phyloP scores from a whole-genome alignment of 2,329 filamentous ascomycete species.

The Colletotrichum coccodes region DNA sequence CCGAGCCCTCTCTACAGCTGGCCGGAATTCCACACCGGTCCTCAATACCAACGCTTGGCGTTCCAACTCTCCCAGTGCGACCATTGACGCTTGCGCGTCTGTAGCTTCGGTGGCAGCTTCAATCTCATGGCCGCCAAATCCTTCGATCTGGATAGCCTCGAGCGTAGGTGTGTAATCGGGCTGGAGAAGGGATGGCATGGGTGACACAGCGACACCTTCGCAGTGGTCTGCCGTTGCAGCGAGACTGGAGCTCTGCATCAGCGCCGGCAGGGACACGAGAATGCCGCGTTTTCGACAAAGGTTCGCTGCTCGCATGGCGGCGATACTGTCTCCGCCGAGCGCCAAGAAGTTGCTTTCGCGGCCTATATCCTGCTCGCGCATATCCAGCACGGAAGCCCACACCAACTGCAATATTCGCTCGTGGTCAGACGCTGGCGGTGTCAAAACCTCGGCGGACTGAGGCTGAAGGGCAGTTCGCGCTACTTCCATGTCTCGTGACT shows the following conservation, averaged over 20 bases:
- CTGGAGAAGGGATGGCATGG: background rate
- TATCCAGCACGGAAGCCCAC: background rate
- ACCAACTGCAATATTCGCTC: background rate
- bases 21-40: background rate
- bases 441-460: background rate
- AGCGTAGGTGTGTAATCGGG: background rate
- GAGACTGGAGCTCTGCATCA: background rate
- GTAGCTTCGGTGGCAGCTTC: background rate
- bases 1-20: background rate
- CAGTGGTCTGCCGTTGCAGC: background rate
- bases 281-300: background rate
- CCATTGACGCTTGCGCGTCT: background rate
- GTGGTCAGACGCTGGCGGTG: background rate
- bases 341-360: background rate
- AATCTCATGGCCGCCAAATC: background rate
- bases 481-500: background rate
- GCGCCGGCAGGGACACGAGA: background rate
- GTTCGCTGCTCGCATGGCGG: background rate
- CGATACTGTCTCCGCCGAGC: background rate
- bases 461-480: background rate
- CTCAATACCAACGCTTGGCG: background rate
- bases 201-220: background rate
- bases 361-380: background rate
- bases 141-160: background rate
- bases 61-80: background rate